phyloP scores from a whole-genome alignment of 2,329 filamentous ascomycete genomes.

The Fusarium oligoseptatum region DNA sequence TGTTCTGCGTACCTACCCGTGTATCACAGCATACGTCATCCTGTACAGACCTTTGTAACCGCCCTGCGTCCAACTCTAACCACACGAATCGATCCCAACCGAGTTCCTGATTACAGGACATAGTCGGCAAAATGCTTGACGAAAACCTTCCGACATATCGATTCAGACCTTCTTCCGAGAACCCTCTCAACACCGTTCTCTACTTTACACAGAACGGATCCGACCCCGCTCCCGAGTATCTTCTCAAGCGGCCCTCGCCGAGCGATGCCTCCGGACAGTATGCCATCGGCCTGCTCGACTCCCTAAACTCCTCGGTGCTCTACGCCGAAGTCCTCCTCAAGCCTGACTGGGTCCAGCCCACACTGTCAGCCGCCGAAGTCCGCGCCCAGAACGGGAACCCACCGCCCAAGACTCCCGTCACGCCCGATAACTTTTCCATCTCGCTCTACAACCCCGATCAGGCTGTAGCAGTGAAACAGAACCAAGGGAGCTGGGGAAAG shows the following conservation, averaged over 20 bases:
- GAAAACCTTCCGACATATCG: constrained; percentile 87
- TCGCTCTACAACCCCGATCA: constrained; percentile 96
- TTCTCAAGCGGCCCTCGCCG: constrained; percentile 79
- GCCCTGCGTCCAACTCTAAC: not conserved
- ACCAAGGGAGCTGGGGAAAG: constrained; percentile 83
- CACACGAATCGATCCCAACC: constrained; percentile 9
- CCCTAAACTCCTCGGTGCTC: constrained; percentile 82
- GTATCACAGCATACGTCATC: constrained; percentile 23
- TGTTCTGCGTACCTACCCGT: not conserved
- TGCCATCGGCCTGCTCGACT: constrained; percentile 86
- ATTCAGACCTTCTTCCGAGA: constrained; percentile 65
- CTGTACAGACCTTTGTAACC: constrained; percentile 16
- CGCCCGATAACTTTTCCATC: constrained; percentile 84
- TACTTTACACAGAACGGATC: constrained; percentile 80
- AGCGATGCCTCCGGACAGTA: constrained; percentile 84
- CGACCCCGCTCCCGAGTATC: constrained; percentile 83
- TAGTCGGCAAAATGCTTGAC: constrained; percentile 78
- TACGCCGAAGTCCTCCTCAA: constrained; percentile 88
- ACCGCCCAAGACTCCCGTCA: constrained; percentile 74
- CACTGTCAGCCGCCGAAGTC: constrained; percentile 84
- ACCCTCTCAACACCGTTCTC: constrained; percentile 68
- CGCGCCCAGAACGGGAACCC: constrained; percentile 73
- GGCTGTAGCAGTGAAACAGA: constrained; percentile 77
- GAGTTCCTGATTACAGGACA: not conserved
- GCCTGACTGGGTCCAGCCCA: constrained; percentile 88